These are phyloP conservation scores for Kodamaea ohmeri DNA, from an alignment of 1,139 yeast species.

Conservation along the genomic window DNA sequence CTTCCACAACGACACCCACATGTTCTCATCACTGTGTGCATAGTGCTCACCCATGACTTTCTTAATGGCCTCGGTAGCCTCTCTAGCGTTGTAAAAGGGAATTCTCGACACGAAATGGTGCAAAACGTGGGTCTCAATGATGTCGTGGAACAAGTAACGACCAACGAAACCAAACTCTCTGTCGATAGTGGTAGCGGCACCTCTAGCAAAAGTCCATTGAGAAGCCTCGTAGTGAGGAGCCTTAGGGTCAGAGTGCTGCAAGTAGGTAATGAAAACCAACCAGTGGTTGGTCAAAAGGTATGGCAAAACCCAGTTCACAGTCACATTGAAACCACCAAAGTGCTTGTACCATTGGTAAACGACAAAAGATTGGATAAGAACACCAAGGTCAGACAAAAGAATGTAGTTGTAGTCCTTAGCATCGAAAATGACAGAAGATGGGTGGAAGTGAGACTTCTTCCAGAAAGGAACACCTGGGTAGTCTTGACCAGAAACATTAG, in stretches of 20 bases:
- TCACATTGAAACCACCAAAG: constrained; percentile 47
- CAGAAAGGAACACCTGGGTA: constrained; percentile 50
- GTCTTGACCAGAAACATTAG: constrained; percentile 56
- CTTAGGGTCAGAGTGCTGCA: constrained; percentile 58
- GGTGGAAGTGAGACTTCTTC: constrained; percentile 49
- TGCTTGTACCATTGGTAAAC: constrained; percentile 48
- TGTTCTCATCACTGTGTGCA: constrained; percentile 50
- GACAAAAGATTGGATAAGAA: constrained; percentile 36
- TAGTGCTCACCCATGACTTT: constrained; percentile 62
- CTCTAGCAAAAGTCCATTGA: constrained; percentile 65
- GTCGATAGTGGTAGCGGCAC: constrained; percentile 66
- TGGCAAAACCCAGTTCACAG: constrained; percentile 55
- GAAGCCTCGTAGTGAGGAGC: constrained; percentile 57
- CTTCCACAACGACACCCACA: constrained; percentile 60
- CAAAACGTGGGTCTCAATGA: constrained; percentile 62
- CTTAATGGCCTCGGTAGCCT: constrained; percentile 56
- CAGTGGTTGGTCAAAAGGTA: constrained; percentile 61
- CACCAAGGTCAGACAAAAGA: constrained; percentile 53
- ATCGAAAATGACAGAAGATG: constrained; percentile 53
- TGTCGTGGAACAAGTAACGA: constrained; percentile 57
- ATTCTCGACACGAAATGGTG: constrained; percentile 63
- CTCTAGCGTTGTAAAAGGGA: constrained; percentile 62
- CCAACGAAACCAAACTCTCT: constrained; percentile 62
- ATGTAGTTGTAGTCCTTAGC: constrained; percentile 55
- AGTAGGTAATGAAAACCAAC: constrained; percentile 60